Percentiles rank a stretch among this genome's conserved stretches.
Conservation (phyloP, 192 early-diverging fungal genomes). For the Obelidium mucronatum region DNA sequence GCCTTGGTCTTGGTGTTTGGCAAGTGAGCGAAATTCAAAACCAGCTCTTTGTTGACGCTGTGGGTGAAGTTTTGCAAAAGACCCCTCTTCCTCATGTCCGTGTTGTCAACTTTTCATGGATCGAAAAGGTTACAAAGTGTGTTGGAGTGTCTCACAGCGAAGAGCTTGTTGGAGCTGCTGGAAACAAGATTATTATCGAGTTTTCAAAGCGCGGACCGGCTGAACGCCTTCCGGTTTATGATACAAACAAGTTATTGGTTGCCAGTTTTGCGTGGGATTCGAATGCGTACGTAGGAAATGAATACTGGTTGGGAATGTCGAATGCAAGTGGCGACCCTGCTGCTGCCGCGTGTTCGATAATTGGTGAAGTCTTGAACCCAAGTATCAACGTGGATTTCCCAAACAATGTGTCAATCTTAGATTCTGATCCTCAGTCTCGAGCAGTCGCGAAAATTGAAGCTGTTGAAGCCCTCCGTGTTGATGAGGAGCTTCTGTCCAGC, state of each 20-base stretch:
- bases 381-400: constrained; percentile 39
- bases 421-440: too few relatives aligned
- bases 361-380: constrained; percentile 50
- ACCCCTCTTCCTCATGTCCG: constrained; percentile 23
- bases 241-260: constrained; percentile 41
- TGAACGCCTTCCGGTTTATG: constrained; percentile 1
- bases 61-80: constrained; percentile 29
- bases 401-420: constrained; percentile 9
- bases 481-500: too few relatives aligned
- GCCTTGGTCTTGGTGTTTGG: constrained; percentile 54
- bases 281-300: constrained; percentile 50
- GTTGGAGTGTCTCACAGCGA: neutral
- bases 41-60: constrained; percentile 39
- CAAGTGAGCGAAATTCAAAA: constrained; percentile 15
- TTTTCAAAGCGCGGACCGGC: constrained; percentile 49
- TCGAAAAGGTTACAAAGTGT: constrained; percentile 12
- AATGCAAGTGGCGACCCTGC: constrained; percentile 49
- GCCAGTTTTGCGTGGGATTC: constrained; percentile 51
- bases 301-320: constrained; percentile 43
- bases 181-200: constrained; percentile 42
- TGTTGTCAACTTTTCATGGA: constrained; percentile 43
- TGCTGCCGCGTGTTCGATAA: constrained; percentile 47
- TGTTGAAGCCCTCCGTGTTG: too few relatives aligned
- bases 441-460: too few relatives aligned
- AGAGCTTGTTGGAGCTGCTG: constrained; percentile 15